Base-by-base conservation (phyloP, 176 grass and related monocot species). In the Pharus latifolius region DNA sequence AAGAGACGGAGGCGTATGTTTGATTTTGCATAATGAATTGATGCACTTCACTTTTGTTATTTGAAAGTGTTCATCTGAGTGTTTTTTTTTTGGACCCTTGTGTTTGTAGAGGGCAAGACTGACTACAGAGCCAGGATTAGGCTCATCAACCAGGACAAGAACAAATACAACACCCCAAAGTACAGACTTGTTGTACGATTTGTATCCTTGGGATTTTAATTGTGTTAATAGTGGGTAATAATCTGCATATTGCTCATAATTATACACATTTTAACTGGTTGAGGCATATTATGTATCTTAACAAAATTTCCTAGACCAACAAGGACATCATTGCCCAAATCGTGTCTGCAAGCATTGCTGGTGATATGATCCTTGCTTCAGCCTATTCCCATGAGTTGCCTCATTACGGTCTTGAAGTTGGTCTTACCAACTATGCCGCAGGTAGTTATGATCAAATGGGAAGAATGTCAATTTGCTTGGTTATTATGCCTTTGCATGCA, bases 131-230 rank as follows among this genome's bases (percentile, higher is more conserved):
- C 88, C 28, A 79, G 84, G 84, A 87, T 87, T 52, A 64, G 84
- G 53, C 69, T 91, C 23, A 91, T 86, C 1, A 91, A 78, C 37
- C 88, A 91, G 16, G 88, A 91, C 71, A 91, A 91, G 31, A 91
- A 91, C 44, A 87, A 91, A 26, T 91, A 87, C 37, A 87, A 80
- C 17, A 91, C 88, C 0, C 84, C 88, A 2, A 91, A 91, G 63
- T 87, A 87, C 74, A 41, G 88, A 6, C 83, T 87, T 33, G 84
- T 91, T 46, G 84, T 91, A 26, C 43, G 88, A 27, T 91, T 91
- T 57, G 83, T 85, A 85, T 85, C 83, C 83, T 79, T 20, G 0
- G 1, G 8, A 5, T 6, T 32, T 23, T 8, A 0, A 1, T 9
- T 65, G 7, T 11, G n/a, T 16, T 51, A 3, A 49, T 1, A 13